phyloP scores from a whole-genome alignment of 2,329 filamentous ascomycete genomes.

The Diaporthe citri region DNA sequence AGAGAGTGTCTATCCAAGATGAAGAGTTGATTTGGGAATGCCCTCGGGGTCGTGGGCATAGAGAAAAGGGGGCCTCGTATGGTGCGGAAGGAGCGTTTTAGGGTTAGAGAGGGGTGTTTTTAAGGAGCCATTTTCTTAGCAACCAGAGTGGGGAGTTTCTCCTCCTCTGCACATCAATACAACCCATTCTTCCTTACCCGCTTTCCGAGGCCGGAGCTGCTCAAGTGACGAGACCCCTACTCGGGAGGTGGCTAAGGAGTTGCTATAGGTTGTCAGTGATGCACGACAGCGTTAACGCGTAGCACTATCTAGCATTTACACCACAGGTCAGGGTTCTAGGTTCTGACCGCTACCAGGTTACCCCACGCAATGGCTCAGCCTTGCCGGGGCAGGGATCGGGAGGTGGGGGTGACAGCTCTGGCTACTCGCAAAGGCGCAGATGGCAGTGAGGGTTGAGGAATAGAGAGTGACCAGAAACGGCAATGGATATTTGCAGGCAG shows the following conservation, averaged over 20 bases:
- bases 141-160: too few species aligned
- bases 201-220: background rate
- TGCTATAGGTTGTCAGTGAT: conserved; percentile 18
- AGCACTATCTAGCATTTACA: conserved; percentile 4
- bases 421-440: background rate
- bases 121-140: too few species aligned
- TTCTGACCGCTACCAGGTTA: conserved; percentile 26
- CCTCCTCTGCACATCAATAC: too few species aligned
- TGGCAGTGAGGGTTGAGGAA: background rate
- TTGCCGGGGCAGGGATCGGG: conserved; percentile 24
- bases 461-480: conserved; percentile 9
- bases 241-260: conserved; percentile 4
- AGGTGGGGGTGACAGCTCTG: conserved; percentile 20
- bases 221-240: background rate
- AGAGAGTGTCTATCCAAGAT: too few species aligned
- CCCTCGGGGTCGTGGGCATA: too few species aligned
- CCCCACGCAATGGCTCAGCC: conserved; percentile 11
- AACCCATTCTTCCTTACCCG: too few species aligned
- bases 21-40: too few species aligned
- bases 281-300: background rate
- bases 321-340: conserved; percentile 15
- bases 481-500: background rate
- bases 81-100: too few species aligned
- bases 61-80: too few species aligned
- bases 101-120: too few species aligned